Percentiles rank a stretch among this genome's conserved stretches.
Evolutionary conservation across 2,329 filamentous ascomycete genomes (phyloP).

Genomic region (Penicillium sclerotigenum): DNA sequence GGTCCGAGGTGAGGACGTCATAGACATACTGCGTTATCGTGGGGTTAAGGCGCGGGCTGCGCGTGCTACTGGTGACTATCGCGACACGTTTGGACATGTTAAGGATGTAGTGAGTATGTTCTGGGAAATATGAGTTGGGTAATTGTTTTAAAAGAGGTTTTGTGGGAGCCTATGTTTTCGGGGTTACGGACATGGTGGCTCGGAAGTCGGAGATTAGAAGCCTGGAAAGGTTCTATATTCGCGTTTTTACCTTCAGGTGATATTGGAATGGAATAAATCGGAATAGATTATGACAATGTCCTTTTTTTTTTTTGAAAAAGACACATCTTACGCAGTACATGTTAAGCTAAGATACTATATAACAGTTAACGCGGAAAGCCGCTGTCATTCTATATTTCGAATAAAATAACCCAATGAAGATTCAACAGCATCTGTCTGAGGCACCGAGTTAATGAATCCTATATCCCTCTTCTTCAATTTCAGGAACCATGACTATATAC

Average conservation of each 20-base stretch:
- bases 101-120: no score
- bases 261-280: not conserved
- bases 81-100: conserved; percentile 34
- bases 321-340: not conserved
- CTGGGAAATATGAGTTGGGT: not conserved
- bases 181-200: not conserved
- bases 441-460: not conserved
- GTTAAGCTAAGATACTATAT: not conserved
- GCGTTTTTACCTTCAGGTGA: not conserved
- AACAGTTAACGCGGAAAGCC: not conserved
- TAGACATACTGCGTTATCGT: conserved; percentile 34
- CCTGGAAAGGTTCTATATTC: not conserved
- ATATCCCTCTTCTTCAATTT: not conserved
- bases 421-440: not conserved
- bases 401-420: not conserved
- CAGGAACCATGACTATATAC: not conserved
- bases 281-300: not conserved
- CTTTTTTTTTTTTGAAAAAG: not conserved
- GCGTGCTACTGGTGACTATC: conserved; percentile 38
- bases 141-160: not conserved
- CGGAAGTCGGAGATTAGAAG: not conserved
- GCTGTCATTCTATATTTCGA: not conserved
- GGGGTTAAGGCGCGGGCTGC: conserved; percentile 36
- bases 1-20: conserved; percentile 22
- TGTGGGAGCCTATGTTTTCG: not conserved